A percentile compares a stretch with the other conserved stretches of the same genome.
Conservation (phyloP, 2,329 filamentous ascomycete species). For the Sporothrix curviconia region DNA sequence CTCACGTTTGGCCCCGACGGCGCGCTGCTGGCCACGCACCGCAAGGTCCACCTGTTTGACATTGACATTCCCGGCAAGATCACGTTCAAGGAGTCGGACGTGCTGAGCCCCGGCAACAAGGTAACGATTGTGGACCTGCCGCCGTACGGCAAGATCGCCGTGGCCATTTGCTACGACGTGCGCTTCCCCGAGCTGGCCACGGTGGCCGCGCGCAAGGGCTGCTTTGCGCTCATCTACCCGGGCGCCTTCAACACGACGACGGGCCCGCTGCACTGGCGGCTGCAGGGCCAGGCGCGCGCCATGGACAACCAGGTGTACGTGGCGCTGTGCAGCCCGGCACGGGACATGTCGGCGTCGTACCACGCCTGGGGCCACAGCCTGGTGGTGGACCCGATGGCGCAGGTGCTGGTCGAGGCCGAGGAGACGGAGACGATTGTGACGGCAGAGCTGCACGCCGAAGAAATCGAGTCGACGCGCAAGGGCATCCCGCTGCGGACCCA, state of each 20-base stretch:
- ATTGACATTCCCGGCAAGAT: conserved; percentile 97
- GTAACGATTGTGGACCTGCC: conserved; percentile 81
- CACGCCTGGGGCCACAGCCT: conserved; percentile 90
- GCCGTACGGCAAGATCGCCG: conserved; percentile 76
- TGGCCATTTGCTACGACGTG: conserved; percentile 97
- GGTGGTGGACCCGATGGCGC: conserved; percentile 79
- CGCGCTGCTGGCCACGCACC: conserved; percentile 74
- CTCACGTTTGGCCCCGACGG: conserved; percentile 76
- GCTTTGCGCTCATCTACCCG: conserved; percentile 83
- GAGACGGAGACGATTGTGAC: conserved; percentile 72
- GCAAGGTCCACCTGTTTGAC: conserved; percentile 95
- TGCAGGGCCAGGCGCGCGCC: conserved; percentile 71
- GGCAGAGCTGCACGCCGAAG: conserved; percentile 60
- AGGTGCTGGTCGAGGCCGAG: conserved; percentile 70
- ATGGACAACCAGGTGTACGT: conserved; percentile 85
- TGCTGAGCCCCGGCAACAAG: conserved; percentile 77
- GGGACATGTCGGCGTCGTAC: conserved; percentile 71
- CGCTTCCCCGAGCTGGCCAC: conserved; percentile 92
- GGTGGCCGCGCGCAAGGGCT: conserved; percentile 69
- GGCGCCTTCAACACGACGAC: conserved; percentile 97
- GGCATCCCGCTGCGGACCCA: conserved; percentile 80
- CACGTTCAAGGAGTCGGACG: conserved; percentile 82
- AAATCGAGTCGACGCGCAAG: conserved; percentile 68
- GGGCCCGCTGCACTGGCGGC: conserved; percentile 82
- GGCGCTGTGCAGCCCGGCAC: conserved; percentile 82